Percentiles rank a stretch among this genome's conserved stretches.
Conservation (phyloP, 177 flowering plant genomes). For the Vitis hybrid region DNA sequence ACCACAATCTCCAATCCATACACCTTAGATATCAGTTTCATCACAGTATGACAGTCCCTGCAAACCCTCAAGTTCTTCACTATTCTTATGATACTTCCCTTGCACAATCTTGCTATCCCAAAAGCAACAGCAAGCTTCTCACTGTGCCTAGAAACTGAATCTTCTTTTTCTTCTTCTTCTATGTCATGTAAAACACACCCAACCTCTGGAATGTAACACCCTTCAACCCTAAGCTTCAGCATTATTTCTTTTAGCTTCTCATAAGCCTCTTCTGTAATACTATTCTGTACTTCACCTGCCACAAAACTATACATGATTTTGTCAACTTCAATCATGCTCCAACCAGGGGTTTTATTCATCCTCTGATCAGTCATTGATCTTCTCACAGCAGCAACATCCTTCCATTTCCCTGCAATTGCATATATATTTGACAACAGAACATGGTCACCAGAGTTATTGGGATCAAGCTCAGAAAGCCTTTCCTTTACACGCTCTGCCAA, state of each 20-base stretch:
- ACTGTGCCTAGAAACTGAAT: constrained; percentile 64
- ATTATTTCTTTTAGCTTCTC: constrained; percentile 61
- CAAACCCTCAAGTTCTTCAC: constrained; percentile 83
- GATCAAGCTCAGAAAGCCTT: constrained; percentile 58
- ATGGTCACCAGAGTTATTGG: constrained; percentile 60
- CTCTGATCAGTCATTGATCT: constrained; percentile 50
- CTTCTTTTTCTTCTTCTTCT: constrained; percentile 83
- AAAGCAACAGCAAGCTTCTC: constrained; percentile 89
- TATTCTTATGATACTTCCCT: constrained; percentile 48
- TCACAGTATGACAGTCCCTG: constrained; percentile 73
- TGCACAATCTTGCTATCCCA: constrained; percentile 49
- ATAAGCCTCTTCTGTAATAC: constrained; percentile 44
- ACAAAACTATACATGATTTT: constrained; percentile 52
- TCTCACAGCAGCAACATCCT: constrained; percentile 57
- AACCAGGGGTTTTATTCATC: constrained; percentile 69
- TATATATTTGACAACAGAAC: constrained; percentile 74
- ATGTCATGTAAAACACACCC: constrained; percentile 69
- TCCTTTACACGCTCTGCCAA: constrained; percentile 58
- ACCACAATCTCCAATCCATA: constrained; percentile 58
- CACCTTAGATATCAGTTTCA: constrained; percentile 68
- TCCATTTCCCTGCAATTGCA: constrained; percentile 76
- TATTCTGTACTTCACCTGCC: constrained; percentile 44
- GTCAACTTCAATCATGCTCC: constrained; percentile 83
- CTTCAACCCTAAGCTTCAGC: constrained; percentile 48
- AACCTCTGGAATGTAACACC: constrained; percentile 60